Conservation (phyloP, 345 rosid species). For the Corchorus capsularis region DNA sequence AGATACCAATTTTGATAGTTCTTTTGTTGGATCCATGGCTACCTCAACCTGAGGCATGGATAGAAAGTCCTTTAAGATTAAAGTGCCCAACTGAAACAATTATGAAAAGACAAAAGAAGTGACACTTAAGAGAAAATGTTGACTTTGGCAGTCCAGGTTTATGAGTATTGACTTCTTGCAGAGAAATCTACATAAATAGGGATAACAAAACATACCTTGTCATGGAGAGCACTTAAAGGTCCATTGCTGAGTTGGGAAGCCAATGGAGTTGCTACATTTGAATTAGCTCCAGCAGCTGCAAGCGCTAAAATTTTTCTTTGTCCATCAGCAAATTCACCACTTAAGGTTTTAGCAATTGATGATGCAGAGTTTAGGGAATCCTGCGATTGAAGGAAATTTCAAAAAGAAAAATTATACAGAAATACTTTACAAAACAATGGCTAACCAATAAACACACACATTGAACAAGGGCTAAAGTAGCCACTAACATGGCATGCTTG, state of each 20-base stretch:
- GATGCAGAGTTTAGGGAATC: constrained; percentile 77
- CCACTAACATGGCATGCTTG: neutral
- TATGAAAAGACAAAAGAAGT: neutral
- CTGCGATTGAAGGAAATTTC: constrained; percentile 41
- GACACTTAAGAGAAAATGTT: neutral
- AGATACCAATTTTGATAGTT: constrained; percentile 60
- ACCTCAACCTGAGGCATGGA: constrained; percentile 53
- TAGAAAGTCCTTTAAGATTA: constrained; percentile 13
- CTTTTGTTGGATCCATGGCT: constrained; percentile 74
- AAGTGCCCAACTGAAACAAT: constrained; percentile 2
- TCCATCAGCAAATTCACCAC: constrained; percentile 78
- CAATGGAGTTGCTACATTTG: constrained; percentile 51
- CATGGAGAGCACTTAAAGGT: constrained; percentile 58
- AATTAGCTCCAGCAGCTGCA: constrained; percentile 68
- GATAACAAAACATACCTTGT: constrained; percentile 46
- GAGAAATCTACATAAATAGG: neutral
- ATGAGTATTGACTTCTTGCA: neutral
- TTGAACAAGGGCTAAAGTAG: neutral
- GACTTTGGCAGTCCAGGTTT: neutral
- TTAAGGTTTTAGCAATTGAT: constrained; percentile 60
- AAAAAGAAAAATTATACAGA: neutral
- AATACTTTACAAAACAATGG: neutral
- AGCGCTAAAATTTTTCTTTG: constrained; percentile 72
- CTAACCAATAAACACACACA: neutral
- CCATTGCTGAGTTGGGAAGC: constrained; percentile 66